phyloP scores from a whole-genome alignment of 805 yeast species.

The Candida ulmi region DNA sequence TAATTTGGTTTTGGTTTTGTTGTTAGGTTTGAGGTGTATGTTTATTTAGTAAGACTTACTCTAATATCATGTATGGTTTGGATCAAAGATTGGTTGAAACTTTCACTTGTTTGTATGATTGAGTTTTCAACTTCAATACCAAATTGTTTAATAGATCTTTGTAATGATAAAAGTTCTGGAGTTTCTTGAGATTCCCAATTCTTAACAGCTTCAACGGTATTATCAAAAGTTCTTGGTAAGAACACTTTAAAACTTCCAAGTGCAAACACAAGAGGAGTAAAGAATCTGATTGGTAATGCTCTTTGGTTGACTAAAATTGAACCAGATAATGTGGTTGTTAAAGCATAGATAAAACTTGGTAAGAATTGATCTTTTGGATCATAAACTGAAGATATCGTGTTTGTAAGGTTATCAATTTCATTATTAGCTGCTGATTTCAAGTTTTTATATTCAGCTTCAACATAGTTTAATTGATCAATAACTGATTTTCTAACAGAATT shows the following conservation, averaged over 20 bases:
- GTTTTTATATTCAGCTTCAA: constrained; percentile 21
- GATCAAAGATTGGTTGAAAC: constrained; percentile 13
- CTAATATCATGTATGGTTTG: constrained; percentile 17
- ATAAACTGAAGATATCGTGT: constrained; percentile 16
- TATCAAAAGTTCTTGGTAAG: constrained; percentile 45
- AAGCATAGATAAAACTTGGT: constrained; percentile 48
- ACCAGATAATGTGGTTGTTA: constrained; percentile 52
- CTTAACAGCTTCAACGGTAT: constrained; percentile 23
- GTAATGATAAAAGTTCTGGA: constrained; percentile 31
- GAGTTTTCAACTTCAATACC: constrained; percentile 15
- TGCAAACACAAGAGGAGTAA: constrained; percentile 48
- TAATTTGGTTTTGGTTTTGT: background rate
- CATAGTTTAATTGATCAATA: constrained; percentile 12
- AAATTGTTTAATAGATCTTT: constrained; percentile 17
- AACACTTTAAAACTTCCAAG: constrained; percentile 35
- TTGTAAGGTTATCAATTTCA: constrained; percentile 17
- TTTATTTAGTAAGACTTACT: constrained; percentile 11
- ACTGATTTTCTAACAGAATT: constrained; percentile 11
- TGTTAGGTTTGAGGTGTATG: background rate
- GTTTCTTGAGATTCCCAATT: constrained; percentile 28
- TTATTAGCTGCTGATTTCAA: constrained; percentile 19
- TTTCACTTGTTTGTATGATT: constrained; percentile 1
- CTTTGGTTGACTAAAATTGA: constrained; percentile 47
- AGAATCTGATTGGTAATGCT: constrained; percentile 42
- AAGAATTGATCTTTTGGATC: constrained; percentile 28